Base-by-base conservation (phyloP, 2,329 filamentous ascomycete species). In the Fusarium sp. region DNA sequence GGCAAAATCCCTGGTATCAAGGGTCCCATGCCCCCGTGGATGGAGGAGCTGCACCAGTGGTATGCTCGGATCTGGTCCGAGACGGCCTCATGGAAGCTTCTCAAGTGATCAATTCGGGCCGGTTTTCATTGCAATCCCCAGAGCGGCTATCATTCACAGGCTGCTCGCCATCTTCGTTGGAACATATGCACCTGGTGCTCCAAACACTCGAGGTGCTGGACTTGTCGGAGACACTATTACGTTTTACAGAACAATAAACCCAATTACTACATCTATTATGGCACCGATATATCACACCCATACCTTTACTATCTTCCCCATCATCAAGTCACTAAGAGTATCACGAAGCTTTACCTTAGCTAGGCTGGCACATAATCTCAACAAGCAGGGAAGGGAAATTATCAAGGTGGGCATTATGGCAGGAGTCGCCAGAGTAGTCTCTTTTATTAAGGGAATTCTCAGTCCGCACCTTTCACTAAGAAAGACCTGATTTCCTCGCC, bases 21-120 rank as follows among this genome's bases (percentile, higher is more conserved):
- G 61, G 79, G 79, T 0, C 78, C 79, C 0, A 82, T 82, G 80
- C 74, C 80, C 1, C 5, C 38, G 0, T 80, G 73, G 72, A 79
- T 79, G 60, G 77, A 78, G 13, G 79, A 79, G 65, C 50, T 82
- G 65, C 81, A 82, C 56, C 81, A 82, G 71, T 86, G 84, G 85
- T 86, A 86, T 58, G 73, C 84, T 9, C 70, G 85, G 4, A 70
- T 86, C 18, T 82, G 80, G 82, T 79, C 82, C 29, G 83, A 82
- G 70, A 84, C 82, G 6, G 85, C 77, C 0, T 81, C 84, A 2
- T 81, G 84, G 76, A 82, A 71, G 66, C 78, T 86, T 60, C 76
- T 82, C 1, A 81, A 81, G 73, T 81, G 35, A 75, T 60, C 13
- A 20, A 20, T 20, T 25, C 4, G 33, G 0, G 0, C 13, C 3